A percentile compares a stretch with the other conserved stretches of the same genome.
These are phyloP conservation scores for Ceratocystiopsis brevicomis DNA, from an alignment of 2,329 filamentous ascomycete genomes.

Conservation along the genomic window DNA sequence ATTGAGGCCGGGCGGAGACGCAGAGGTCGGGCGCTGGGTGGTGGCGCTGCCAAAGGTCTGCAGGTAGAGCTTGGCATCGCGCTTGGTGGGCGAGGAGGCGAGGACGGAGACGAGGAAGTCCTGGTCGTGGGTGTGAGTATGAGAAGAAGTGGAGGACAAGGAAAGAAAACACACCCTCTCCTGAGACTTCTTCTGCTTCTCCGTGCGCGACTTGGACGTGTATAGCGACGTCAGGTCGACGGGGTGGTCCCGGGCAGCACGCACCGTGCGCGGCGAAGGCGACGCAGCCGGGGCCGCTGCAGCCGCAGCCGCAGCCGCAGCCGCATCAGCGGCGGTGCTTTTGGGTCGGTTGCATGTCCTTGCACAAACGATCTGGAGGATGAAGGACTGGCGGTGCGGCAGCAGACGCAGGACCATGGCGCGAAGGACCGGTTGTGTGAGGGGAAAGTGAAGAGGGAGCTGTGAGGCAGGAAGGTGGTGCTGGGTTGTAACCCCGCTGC, in stretches of 20 bases:
- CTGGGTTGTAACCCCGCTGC: too few species aligned
- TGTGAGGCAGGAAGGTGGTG: too few species aligned
- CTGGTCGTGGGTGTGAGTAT: conserved; percentile 19
- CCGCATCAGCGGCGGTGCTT: too few species aligned
- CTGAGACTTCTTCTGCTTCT: conserved; percentile 26
- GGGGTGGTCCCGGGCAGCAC: background rate
- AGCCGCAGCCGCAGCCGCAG: too few species aligned
- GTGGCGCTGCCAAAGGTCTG: conserved; percentile 50
- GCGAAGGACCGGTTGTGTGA: too few species aligned
- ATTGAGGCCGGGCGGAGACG: conserved; percentile 2
- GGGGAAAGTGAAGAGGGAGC: too few species aligned
- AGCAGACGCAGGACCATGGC: too few species aligned
- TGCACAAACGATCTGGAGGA: too few species aligned
- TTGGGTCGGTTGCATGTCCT: too few species aligned
- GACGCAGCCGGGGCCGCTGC: background rate
- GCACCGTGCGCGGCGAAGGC: background rate
- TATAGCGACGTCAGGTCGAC: conserved; percentile 13
- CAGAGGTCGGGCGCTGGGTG: conserved; percentile 7
- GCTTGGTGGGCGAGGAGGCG: conserved; percentile 74
- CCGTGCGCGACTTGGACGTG: conserved; percentile 23
- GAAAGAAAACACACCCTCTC: conserved; percentile 22
- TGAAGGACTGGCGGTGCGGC: too few species aligned
- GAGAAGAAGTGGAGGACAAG: too few species aligned
- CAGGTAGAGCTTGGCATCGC: conserved; percentile 81
- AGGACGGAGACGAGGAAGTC: conserved; percentile 77